Base-by-base conservation (phyloP, 192 early-diverging fungal genomes). In the Backusella luteola region DNA sequence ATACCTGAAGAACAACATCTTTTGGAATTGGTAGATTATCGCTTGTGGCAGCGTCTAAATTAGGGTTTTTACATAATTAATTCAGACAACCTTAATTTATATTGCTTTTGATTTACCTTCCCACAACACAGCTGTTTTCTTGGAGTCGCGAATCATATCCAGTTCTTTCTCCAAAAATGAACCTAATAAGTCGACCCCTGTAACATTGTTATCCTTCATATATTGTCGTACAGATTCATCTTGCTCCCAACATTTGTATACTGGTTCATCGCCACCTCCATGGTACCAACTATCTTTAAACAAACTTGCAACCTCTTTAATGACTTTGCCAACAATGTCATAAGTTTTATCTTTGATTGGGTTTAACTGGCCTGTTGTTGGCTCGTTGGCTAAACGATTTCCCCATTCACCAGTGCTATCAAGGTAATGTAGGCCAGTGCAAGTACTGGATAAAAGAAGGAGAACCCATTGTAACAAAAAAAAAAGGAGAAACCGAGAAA, bases 291-390 rank as follows among this genome's bases (percentile, higher is more conserved):
- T 78, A 81, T 98, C 95, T 2, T 85, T 70, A 84, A 96, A 97
- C 44, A 90, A 80, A 0, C 78, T 73, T 8, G 88, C 66, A 44
- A 93, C 88, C 76, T 95, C 93, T 41, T 86, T 79, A 66, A 97
- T 82, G 6, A 97, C 83, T 15, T 84, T 78, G 0, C 83, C 74
- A 6, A 96, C 81, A 44, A 94, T 87, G 1, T 87, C 74, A 35
- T 91, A 87, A 0, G 94, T 94, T 35, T 89, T 87, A 3, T 85
- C 73, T 49, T 91, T 80, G 32, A 88, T 79, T 21, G 91, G 92
- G 73, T 94, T 92, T 74, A 98, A 79, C 82, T 97, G 96, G 0
- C 96, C 96, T 73, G 89, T 90, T 14, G 93, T 92, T 17, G 96
- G 94, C 74, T 94, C 89, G 0, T 88, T 85, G 15, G 91, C 87